Evolutionary conservation across 768 basidiomycete species (phyloP).

Genomic region (Gymnopilus junonius): DNA sequence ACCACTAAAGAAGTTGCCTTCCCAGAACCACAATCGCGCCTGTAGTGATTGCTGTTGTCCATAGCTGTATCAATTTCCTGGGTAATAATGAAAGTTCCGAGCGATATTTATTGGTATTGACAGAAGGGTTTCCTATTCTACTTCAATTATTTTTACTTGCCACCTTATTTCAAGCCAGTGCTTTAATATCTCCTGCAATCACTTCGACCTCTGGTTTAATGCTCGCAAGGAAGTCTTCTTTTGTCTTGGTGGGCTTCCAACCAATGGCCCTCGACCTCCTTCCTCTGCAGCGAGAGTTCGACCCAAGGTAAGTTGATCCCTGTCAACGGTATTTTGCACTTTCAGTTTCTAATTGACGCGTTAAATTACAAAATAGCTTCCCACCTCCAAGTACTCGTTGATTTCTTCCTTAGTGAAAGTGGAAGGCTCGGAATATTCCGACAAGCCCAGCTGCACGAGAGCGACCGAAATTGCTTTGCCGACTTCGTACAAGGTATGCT

Average conservation of each 20-base stretch:
- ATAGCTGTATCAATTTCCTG: slow-evolving; percentile 14
- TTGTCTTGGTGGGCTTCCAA: slow-evolving; percentile 30
- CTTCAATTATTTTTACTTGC: not conserved
- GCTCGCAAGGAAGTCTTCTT: slow-evolving; percentile 26
- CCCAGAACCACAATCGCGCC: slow-evolving; percentile 42
- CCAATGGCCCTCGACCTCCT: slow-evolving; percentile 29
- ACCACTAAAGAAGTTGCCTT: slow-evolving; percentile 43
- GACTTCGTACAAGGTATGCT: slow-evolving; percentile 48
- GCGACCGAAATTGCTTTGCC: slow-evolving; percentile 41
- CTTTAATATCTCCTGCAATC: not conserved
- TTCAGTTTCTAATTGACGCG: not conserved
- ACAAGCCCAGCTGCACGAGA: slow-evolving; percentile 42
- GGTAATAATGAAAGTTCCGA: not conserved
- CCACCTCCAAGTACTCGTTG: slow-evolving; percentile 40
- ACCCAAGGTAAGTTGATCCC: slow-evolving; percentile 18
- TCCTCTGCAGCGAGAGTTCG: slow-evolving; percentile 26
- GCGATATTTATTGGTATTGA: not conserved
- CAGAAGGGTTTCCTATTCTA: not conserved
- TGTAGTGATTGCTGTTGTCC: slow-evolving; percentile 27
- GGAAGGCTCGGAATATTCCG: slow-evolving; percentile 42
- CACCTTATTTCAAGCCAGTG: not conserved
- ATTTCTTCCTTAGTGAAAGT: slow-evolving; percentile 51
- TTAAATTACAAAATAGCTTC: not conserved
- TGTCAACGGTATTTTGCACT: not conserved
- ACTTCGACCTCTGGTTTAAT: slow-evolving; percentile 26